Percentiles rank a stretch among this genome's conserved stretches.
phyloP scores from a whole-genome alignment of 345 rosid genomes.

The Gossypium anomalum region DNA sequence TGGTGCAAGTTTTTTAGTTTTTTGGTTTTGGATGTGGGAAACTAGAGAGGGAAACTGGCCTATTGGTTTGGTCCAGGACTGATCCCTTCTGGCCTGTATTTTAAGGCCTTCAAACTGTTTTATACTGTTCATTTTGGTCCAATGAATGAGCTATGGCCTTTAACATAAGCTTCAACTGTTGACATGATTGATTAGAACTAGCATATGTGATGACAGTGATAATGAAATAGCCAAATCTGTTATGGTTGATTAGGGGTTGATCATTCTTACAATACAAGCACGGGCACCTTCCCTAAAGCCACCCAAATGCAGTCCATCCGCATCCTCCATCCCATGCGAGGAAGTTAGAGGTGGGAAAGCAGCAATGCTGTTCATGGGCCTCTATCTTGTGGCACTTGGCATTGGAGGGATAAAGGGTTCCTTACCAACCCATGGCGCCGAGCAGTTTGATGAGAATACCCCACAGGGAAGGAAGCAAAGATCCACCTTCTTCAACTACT shows the following conservation, averaged over 20 bases:
- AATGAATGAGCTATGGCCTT: no score
- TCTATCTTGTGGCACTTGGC: slow-evolving; percentile 84
- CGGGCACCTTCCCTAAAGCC: slow-evolving; percentile 64
- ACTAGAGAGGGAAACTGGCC: neutral
- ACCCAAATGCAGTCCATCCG: slow-evolving; percentile 40
- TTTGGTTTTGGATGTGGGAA: neutral
- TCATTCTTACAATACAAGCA: slow-evolving; percentile 81
- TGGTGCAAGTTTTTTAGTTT: neutral
- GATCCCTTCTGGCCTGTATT: neutral
- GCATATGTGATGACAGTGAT: neutral
- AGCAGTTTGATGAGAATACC: slow-evolving; percentile 69
- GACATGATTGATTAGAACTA: neutral
- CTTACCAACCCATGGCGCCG: slow-evolving; percentile 80
- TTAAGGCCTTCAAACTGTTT: neutral
- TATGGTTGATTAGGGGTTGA: slow-evolving; percentile 56
- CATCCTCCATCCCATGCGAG: slow-evolving; percentile 35
- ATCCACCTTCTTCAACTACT: slow-evolving; percentile 90
- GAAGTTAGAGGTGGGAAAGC: slow-evolving; percentile 56
- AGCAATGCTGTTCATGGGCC: slow-evolving; percentile 64
- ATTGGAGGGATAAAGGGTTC: slow-evolving; percentile 95
- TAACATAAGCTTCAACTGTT: neutral
- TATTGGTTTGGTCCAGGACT: neutral
- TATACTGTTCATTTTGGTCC: no score
- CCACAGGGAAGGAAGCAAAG: slow-evolving; percentile 73
- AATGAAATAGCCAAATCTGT: neutral